Evolutionary conservation across 495 filamentous ascomycete genomes (phyloP).

Genomic region (Monascus purpureus): DNA sequence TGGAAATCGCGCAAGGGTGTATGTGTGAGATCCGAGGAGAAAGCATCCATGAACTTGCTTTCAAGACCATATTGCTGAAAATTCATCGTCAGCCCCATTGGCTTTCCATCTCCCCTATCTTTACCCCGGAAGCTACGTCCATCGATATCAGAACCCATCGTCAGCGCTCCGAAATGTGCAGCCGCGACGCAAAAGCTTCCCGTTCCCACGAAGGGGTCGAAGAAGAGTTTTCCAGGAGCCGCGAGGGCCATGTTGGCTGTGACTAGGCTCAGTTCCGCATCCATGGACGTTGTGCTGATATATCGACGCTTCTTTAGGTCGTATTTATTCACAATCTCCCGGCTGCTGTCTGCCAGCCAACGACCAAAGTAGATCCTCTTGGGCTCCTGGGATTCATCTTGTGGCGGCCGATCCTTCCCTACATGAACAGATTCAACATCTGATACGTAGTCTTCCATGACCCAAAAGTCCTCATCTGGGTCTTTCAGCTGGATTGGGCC

Average conservation of each 20-base stretch:
- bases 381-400: slow-evolving; percentile 30
- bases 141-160: slow-evolving; percentile 84
- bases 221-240: slow-evolving; percentile 68
- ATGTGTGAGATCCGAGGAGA: slow-evolving; percentile 82
- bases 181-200: slow-evolving; percentile 79
- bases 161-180: slow-evolving; percentile 74
- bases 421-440: slow-evolving; percentile 19
- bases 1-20: slow-evolving; percentile 47
- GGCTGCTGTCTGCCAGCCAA: slow-evolving; percentile 44
- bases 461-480: slow-evolving; percentile 56
- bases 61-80: slow-evolving; percentile 71
- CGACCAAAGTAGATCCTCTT: slow-evolving; percentile 57
- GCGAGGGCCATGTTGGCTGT: slow-evolving; percentile 85
- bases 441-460: slow-evolving; percentile 66
- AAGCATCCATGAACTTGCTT: slow-evolving; percentile 52
- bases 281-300: slow-evolving; percentile 94
- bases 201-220: slow-evolving; percentile 91
- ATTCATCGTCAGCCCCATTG: slow-evolving; percentile 51
- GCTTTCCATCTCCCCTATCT: slow-evolving; percentile 26
- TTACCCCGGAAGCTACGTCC: slow-evolving; percentile 70
- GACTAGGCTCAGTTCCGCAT: slow-evolving; percentile 79
- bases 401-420: slow-evolving; percentile 6
- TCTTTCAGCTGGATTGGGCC: slow-evolving; percentile 62
- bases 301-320: slow-evolving; percentile 86
- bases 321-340: slow-evolving; percentile 57